Conservation (phyloP, 805 yeast genomes). For the Millerago galiae region DNA sequence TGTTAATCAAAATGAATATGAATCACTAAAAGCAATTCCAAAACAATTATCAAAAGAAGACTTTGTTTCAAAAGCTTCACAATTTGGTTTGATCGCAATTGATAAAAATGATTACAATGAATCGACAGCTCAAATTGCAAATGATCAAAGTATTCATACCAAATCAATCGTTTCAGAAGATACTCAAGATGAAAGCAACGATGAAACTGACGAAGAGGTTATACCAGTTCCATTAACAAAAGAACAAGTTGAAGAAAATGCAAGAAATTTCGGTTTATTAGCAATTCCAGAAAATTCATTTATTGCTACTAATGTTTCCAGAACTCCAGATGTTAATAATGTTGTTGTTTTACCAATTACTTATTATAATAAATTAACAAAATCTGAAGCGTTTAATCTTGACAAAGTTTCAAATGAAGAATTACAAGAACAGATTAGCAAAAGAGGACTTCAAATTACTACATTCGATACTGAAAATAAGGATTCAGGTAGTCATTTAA, state of each 20-base stretch:
- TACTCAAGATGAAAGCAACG: background rate
- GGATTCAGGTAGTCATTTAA: conserved; percentile 7
- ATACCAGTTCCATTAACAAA: conserved; percentile 11
- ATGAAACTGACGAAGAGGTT: conserved; percentile 4
- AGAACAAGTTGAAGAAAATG: conserved; percentile 31
- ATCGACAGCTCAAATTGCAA: conserved; percentile 9
- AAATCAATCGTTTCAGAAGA: background rate
- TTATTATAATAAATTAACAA: conserved; percentile 53
- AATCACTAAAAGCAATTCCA: background rate
- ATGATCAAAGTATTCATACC: background rate
- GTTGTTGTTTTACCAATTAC: conserved; percentile 60
- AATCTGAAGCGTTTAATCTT: conserved; percentile 36
- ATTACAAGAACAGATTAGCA: conserved; percentile 38
- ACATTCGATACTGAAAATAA: conserved; percentile 15
- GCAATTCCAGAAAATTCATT: conserved; percentile 54
- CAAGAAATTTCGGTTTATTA: conserved; percentile 41
- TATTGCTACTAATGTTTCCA: conserved; percentile 55
- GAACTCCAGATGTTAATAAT: conserved; percentile 45
- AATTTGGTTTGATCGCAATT: conserved; percentile 3
- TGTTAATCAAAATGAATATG: conserved; percentile 10
- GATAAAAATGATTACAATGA: conserved; percentile 6
- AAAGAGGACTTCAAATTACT: conserved; percentile 38
- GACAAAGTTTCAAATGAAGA: conserved; percentile 41
- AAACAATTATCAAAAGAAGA: conserved; percentile 5
- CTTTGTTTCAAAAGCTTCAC: conserved; percentile 13